Conservation (phyloP, 2,329 filamentous ascomycete genomes). For the Cordyceps cicadae region DNA sequence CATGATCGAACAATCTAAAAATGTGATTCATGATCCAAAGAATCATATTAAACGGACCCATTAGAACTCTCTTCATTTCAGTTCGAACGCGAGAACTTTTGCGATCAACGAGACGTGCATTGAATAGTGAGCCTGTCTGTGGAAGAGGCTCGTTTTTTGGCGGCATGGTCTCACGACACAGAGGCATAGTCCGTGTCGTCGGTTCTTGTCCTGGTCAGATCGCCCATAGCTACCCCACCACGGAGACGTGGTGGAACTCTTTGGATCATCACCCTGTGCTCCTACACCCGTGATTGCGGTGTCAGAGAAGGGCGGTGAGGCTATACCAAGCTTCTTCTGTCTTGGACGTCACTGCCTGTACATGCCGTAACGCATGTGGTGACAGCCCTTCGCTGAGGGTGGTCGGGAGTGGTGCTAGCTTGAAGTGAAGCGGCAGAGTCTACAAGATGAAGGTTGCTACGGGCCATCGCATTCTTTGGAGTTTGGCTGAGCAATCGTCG, state of each 20-base stretch:
- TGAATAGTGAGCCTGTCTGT: not conserved
- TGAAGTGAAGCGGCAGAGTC: too few relatives aligned
- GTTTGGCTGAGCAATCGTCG: too few relatives aligned
- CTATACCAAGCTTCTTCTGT: not conserved
- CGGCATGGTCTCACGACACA: not conserved
- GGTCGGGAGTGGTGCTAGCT: too few relatives aligned
- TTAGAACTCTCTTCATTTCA: not conserved
- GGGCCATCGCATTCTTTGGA: too few relatives aligned
- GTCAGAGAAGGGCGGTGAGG: constrained; percentile 7
- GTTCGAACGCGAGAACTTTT: not conserved
- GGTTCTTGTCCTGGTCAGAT: constrained; percentile 2
- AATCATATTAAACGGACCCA: not conserved
- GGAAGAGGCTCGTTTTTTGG: not conserved
- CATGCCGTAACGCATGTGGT: not conserved
- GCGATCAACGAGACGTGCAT: not conserved
- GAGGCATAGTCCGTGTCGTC: not conserved
- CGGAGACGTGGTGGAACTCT: not conserved
- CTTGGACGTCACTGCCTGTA: not conserved
- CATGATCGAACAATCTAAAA: not conserved
- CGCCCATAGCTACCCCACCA: not conserved
- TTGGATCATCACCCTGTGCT: not conserved
- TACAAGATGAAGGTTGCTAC: too few relatives aligned
- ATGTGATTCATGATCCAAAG: not conserved
- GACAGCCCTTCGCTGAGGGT: too few relatives aligned
- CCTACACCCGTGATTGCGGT: not conserved